Evolutionary conservation across 768 basidiomycete genomes (phyloP).

Genomic region (Pulveroboletus sp.): DNA sequence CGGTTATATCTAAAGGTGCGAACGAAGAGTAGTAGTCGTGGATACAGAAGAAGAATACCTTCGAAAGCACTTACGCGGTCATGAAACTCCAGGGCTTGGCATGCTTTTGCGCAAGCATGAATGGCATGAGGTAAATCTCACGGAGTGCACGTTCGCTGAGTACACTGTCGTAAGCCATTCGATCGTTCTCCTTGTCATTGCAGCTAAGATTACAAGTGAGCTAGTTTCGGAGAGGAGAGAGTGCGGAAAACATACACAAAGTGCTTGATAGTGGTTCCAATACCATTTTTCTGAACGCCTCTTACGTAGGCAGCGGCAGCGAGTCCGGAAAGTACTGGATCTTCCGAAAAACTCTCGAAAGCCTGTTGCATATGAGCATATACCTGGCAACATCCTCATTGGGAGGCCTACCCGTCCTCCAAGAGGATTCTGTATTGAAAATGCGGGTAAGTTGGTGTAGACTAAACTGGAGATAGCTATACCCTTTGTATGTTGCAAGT

Average conservation of each 20-base stretch:
- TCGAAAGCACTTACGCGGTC: slow-evolving; percentile 50
- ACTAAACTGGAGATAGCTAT: slow-evolving; percentile 13
- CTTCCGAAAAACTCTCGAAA: slow-evolving; percentile 78
- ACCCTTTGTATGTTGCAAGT: slow-evolving; percentile 84
- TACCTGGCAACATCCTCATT: not conserved
- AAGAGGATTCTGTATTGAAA: slow-evolving; percentile 50
- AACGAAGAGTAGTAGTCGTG: not conserved
- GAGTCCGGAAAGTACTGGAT: slow-evolving; percentile 67
- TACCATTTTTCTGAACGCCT: slow-evolving; percentile 71
- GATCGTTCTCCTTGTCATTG: slow-evolving; percentile 81
- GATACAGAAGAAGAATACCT: not conserved
- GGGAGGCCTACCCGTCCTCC: slow-evolving; percentile 52
- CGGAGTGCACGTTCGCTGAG: slow-evolving; percentile 48
- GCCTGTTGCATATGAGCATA: slow-evolving; percentile 36
- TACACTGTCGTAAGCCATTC: slow-evolving; percentile 54
- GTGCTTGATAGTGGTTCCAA: slow-evolving; percentile 77
- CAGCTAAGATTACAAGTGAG: slow-evolving; percentile 34
- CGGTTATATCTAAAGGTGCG: slow-evolving; percentile 53
- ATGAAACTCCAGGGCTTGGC: slow-evolving; percentile 52
- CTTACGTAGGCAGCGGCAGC: slow-evolving; percentile 70
- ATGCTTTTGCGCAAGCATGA: slow-evolving; percentile 51
- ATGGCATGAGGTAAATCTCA: slow-evolving; percentile 61
- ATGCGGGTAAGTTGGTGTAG: not conserved
- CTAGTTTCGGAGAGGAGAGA: not conserved
- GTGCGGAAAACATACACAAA: slow-evolving; percentile 49